phyloP scores from a whole-genome alignment of 1,139 yeast species.

The Hansenula sp. region DNA sequence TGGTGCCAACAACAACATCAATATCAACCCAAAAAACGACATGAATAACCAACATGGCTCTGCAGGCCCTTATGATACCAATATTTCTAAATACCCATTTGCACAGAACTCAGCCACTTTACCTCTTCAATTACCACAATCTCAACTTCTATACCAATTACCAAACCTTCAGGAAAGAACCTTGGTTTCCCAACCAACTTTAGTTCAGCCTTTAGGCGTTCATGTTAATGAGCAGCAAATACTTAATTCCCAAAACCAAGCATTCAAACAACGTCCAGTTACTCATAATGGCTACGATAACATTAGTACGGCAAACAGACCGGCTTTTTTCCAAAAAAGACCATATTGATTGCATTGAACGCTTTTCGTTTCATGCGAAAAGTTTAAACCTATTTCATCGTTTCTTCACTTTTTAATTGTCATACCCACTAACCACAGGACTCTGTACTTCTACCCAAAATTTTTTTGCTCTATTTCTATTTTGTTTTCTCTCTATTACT shows the following conservation, averaged over 20 bases:
- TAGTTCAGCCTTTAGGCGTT: slow-evolving; percentile 1
- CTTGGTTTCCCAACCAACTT: slow-evolving; percentile 2
- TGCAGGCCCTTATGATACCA: background rate
- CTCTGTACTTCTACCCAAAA: no score
- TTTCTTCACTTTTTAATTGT: no score
- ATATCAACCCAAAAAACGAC: slow-evolving; percentile 5
- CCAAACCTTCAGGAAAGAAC: slow-evolving; percentile 2
- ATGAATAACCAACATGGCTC: background rate
- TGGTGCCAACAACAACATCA: background rate
- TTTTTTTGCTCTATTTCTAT: background rate
- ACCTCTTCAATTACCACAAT: slow-evolving; percentile 3
- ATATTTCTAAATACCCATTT: slow-evolving; percentile 1
- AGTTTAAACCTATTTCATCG: no score
- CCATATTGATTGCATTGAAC: background rate
- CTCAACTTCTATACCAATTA: slow-evolving; percentile 6
- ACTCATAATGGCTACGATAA: slow-evolving; percentile 4
- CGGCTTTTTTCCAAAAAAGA: background rate
- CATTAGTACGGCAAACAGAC: background rate
- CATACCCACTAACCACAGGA: no score
- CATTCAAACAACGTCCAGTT: slow-evolving; percentile 4
- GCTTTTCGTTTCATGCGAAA: background rate
- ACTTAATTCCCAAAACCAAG: background rate
- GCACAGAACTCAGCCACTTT: background rate
- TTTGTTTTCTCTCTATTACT: no score
- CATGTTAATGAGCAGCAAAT: background rate